Conservation (phyloP, 495 filamentous ascomycete genomes). For the Penicillium herquei region DNA sequence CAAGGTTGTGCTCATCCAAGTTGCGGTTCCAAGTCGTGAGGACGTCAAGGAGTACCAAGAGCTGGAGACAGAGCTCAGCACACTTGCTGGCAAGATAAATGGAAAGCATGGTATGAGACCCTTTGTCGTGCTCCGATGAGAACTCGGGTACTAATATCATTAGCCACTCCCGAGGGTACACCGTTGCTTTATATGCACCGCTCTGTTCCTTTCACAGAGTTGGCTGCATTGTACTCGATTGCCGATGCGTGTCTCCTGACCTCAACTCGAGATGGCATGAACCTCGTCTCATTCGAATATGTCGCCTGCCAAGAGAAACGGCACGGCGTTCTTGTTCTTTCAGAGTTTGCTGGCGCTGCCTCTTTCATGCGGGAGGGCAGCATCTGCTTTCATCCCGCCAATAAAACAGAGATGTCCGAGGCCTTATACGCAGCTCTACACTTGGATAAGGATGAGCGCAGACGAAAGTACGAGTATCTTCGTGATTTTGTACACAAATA, state of each 20-base stretch:
- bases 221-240: constrained; percentile 88
- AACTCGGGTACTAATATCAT: too few species aligned
- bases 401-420: constrained; percentile 5
- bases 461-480: background rate
- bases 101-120: constrained; percentile 51
- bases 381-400: constrained; percentile 75
- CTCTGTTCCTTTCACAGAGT: constrained; percentile 81
- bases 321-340: constrained; percentile 87
- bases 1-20: constrained; percentile 88
- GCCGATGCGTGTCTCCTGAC: constrained; percentile 88
- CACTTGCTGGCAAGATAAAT: constrained; percentile 88
- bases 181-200: constrained; percentile 95
- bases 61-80: constrained; percentile 82
- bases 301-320: constrained; percentile 82
- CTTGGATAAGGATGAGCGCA: background rate
- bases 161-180: constrained; percentile 87
- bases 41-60: constrained; percentile 98
- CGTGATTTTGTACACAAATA: background rate
- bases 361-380: constrained; percentile 76
- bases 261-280: constrained; percentile 96
- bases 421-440: background rate
- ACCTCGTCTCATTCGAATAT: constrained; percentile 94
- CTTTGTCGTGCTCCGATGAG: background rate
- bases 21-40: constrained; percentile 85
- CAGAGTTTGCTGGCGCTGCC: constrained; percentile 88